Evolutionary conservation across 2,329 filamentous ascomycete genomes (phyloP).

Genomic region (Hymenoscyphus salicellus): DNA sequence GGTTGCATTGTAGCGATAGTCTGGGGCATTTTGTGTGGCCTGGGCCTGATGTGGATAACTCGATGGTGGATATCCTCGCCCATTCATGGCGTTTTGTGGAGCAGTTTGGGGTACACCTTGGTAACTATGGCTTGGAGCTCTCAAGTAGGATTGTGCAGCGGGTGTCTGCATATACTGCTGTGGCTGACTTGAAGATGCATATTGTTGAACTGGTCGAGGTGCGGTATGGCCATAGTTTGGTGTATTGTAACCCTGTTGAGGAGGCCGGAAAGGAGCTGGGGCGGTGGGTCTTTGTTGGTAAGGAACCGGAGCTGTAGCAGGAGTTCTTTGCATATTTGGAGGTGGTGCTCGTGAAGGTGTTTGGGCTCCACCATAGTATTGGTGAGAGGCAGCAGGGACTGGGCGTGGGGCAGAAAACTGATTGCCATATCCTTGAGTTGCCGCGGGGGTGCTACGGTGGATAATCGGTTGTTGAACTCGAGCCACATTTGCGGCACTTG

Average conservation of each 20-base stretch:
- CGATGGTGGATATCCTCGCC: constrained; percentile 29
- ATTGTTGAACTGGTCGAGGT: constrained; percentile 31
- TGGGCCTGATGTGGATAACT: constrained; percentile 30
- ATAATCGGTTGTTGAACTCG: constrained; percentile 23
- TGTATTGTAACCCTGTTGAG: constrained; percentile 25
- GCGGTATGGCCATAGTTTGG: constrained; percentile 33
- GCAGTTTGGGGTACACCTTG: constrained; percentile 27
- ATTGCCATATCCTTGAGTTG: constrained; percentile 32
- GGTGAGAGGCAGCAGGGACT: constrained; percentile 22
- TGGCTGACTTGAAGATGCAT: constrained; percentile 24
- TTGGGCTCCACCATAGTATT: constrained; percentile 29
- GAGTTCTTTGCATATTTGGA: constrained; percentile 29
- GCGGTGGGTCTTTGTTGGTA: constrained; percentile 31
- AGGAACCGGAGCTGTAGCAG: constrained; percentile 29
- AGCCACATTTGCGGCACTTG: constrained; percentile 21
- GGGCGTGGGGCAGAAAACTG: constrained; percentile 33
- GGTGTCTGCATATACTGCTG: constrained; percentile 27
- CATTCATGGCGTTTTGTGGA: constrained; percentile 25
- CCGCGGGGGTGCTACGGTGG: constrained; percentile 23
- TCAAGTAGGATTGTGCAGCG: constrained; percentile 25
- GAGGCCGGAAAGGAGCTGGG: constrained; percentile 30
- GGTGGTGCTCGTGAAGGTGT: constrained; percentile 32
- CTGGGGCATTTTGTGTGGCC: constrained; percentile 28
- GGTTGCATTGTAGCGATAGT: constrained; percentile 31
- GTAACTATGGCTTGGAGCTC: constrained; percentile 26